Conservation (phyloP, 2,329 filamentous ascomycete species). For the Fusarium domesticum region DNA sequence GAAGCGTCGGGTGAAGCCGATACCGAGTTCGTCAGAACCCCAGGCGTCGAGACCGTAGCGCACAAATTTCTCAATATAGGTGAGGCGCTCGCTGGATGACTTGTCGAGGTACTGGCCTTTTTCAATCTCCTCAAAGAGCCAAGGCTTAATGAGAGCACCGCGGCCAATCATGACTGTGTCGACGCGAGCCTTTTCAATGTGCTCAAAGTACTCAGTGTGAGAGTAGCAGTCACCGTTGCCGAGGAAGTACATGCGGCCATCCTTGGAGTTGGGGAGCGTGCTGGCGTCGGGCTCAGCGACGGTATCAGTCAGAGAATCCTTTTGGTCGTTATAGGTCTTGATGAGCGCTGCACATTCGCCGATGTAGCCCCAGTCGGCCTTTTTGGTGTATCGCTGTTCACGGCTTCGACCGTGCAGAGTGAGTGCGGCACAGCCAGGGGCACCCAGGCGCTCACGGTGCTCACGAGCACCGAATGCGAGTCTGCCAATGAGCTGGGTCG, state of each 20-base stretch:
- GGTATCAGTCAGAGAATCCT: slow-evolving; percentile 69
- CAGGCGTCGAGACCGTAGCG: slow-evolving; percentile 89
- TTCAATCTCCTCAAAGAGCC: slow-evolving; percentile 96
- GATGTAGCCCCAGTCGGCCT: slow-evolving; percentile 95
- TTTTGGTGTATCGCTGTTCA: slow-evolving; percentile 89
- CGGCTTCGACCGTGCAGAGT: slow-evolving; percentile 91
- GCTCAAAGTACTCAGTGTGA: slow-evolving; percentile 78
- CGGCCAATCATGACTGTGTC: slow-evolving; percentile 98
- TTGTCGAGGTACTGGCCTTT: slow-evolving; percentile 94
- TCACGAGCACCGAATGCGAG: slow-evolving; percentile 78
- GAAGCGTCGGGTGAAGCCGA: slow-evolving; percentile 88
- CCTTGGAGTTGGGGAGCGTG: slow-evolving; percentile 62
- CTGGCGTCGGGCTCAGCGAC: slow-evolving; percentile 71
- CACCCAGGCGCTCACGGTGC: slow-evolving; percentile 64
- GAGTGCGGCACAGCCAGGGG: slow-evolving; percentile 87
- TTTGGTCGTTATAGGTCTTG: slow-evolving; percentile 70
- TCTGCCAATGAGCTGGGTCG: slow-evolving; percentile 75
- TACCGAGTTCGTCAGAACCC: slow-evolving; percentile 92
- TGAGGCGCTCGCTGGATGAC: slow-evolving; percentile 78
- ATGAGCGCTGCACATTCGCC: slow-evolving; percentile 83
- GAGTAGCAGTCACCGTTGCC: slow-evolving; percentile 98
- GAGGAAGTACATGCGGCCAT: slow-evolving; percentile 79
- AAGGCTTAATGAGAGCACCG: slow-evolving; percentile 93
- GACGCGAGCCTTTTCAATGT: slow-evolving; percentile 73
- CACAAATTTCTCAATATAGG: slow-evolving; percentile 83